These are phyloP conservation scores for Fusarium staphyleae DNA, from an alignment of 2,329 filamentous ascomycete species.

Conservation along the genomic window DNA sequence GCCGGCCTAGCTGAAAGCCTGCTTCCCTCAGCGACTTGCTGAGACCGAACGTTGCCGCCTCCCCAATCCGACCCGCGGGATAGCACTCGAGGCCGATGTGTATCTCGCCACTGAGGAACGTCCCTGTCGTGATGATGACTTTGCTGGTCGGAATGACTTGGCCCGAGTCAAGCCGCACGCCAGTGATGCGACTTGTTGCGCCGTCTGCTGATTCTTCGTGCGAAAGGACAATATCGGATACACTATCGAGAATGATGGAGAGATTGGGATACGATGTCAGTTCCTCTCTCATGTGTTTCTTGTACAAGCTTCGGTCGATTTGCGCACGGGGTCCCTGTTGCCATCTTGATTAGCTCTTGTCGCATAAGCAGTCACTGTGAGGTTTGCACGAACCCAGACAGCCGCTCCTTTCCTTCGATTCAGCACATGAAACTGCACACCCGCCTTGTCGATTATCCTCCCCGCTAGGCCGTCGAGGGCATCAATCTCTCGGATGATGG, in stretches of 20 bases:
- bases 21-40: conserved; percentile 90
- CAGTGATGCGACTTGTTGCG: conserved; percentile 76
- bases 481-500: conserved; percentile 93
- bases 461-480: conserved; percentile 90
- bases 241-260: conserved; percentile 82
- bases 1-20: conserved; percentile 84
- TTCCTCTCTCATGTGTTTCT: conserved; percentile 89
- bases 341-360: neutral
- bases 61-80: conserved; percentile 90
- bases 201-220: conserved; percentile 51
- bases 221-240: conserved; percentile 83
- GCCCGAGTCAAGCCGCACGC: conserved; percentile 86
- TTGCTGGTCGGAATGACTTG: conserved; percentile 80
- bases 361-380: neutral
- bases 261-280: conserved; percentile 79
- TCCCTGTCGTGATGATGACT: conserved; percentile 95
- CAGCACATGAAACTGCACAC: conserved; percentile 89
- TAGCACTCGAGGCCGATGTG: conserved; percentile 88
- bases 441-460: conserved; percentile 89
- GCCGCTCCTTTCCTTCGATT: conserved; percentile 92
- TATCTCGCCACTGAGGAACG: conserved; percentile 94
- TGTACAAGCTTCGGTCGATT: conserved; percentile 90
- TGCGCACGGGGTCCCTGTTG: conserved; percentile 83
- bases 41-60: conserved; percentile 89
- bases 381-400: conserved; percentile 72